Conservation (phyloP, 768 basidiomycete genomes). For the Termitomyces sp. region DNA sequence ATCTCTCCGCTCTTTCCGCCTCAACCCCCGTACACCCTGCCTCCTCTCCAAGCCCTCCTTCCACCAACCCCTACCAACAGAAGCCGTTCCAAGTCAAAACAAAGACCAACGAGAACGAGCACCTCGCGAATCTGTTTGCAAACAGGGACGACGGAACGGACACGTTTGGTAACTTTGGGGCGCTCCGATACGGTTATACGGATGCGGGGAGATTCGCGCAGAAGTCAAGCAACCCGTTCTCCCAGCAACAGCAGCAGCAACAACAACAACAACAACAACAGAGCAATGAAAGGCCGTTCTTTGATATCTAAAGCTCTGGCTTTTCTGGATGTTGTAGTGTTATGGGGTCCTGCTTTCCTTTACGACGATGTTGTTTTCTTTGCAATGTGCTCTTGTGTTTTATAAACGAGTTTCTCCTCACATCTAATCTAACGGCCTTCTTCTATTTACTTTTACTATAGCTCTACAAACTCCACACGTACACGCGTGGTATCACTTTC, state of each 20-base stretch:
- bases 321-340: not conserved
- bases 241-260: constrained; percentile 53
- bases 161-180: constrained; percentile 90
- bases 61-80: constrained; percentile 21
- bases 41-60: constrained; percentile 16
- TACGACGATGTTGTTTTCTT: not conserved
- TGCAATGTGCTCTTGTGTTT: not conserved
- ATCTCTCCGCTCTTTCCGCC: constrained; percentile 36
- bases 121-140: constrained; percentile 81
- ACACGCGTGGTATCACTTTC: not conserved
- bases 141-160: constrained; percentile 91
- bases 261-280: constrained; percentile 52
- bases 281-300: constrained; percentile 71
- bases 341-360: not conserved
- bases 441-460: not conserved
- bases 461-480: not conserved
- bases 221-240: constrained; percentile 67
- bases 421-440: not conserved
- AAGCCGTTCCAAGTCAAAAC: constrained; percentile 37
- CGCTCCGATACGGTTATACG: constrained; percentile 65
- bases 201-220: constrained; percentile 47
- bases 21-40: constrained; percentile 29
- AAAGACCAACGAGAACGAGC: constrained; percentile 56
- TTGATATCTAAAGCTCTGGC: constrained; percentile 50
- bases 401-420: not conserved